A percentile compares a stretch with the other conserved stretches of the same genome.
Conservation (phyloP, 441 rosid species). For the Erysimum cheiri region DNA sequence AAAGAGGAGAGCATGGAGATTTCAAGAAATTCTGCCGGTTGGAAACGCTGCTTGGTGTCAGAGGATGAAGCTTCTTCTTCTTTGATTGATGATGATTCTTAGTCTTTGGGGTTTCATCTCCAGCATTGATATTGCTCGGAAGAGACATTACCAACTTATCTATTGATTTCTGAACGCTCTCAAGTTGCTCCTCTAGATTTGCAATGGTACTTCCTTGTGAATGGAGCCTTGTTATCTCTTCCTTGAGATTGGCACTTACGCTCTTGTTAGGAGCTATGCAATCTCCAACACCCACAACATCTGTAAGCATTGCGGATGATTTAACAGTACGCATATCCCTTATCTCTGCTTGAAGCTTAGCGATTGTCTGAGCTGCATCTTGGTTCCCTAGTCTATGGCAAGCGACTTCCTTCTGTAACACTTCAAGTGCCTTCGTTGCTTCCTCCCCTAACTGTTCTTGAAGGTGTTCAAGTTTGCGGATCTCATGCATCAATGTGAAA, state of each 20-base stretch:
- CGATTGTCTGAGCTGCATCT: conserved; percentile 98
- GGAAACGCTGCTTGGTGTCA: conserved; percentile 74
- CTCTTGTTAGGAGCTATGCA: conserved; percentile 74
- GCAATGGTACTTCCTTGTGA: conserved; percentile 96
- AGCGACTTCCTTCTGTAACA: conserved; percentile 95
- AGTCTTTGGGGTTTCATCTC: conserved; percentile 65
- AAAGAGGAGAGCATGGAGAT: conserved; percentile 93
- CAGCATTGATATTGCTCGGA: conserved; percentile 66
- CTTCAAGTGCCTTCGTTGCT: conserved; percentile 95
- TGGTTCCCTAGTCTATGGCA: conserved; percentile 96
- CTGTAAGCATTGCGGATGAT: conserved; percentile 52
- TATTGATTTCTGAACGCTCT: conserved; percentile 95
- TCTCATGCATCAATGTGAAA: conserved; percentile 96
- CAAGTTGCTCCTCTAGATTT: conserved; percentile 89
- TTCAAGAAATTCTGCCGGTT: conserved; percentile 77
- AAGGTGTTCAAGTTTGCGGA: conserved; percentile 96
- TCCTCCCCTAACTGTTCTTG: conserved; percentile 98
- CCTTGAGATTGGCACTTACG: conserved; percentile 92
- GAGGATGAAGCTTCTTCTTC: conserved; percentile 84
- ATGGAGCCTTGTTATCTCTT: conserved; percentile 96
- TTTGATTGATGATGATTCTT: conserved; percentile 71
- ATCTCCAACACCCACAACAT: conserved; percentile 57
- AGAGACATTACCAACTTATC: conserved; percentile 96
- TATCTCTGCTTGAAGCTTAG: conserved; percentile 96
- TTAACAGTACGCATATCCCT: conserved; percentile 80